Base-by-base conservation (phyloP, 116 monocot species). In the Phalaenopsis hybrid region DNA sequence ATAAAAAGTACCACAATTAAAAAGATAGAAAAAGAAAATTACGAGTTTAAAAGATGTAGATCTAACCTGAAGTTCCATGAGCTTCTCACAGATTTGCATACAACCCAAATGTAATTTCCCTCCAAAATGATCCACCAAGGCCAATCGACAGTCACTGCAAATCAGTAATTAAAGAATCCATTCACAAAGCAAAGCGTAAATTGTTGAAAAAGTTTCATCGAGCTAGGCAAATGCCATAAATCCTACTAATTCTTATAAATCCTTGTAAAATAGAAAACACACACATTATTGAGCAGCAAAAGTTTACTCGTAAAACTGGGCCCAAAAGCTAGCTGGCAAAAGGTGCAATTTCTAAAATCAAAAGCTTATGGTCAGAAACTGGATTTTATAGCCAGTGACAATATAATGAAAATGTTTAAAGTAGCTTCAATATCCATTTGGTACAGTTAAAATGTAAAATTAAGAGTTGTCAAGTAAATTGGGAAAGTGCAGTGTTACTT, bases 91-190 rank as follows among this genome's bases (percentile, higher is more conserved):
- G 45, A 93, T 93, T 81, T 90, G 93, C 90, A 96, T 96, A 44
- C 90, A 93, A n/a, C 92, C 92, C 82, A 90, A 85, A 77, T 95
- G 92, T 79, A 95, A 92, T 73, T 95, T 95, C n/a, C 95, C 95
- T 61, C 95, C 95, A 92, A 95, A 95, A 92, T 95, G 90, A 81
- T 90, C 88, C 73, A 4, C 41, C 41, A 41, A 3, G 41, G 88
- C 86, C 80, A 90, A 78, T 52, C 88, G 86, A 69, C 85, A 87
- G 87, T 91, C 91, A 87, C 87, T 89, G 82, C 44, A 85, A 50
- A 25, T 65, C 13, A 61, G 74, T 7, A 34, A 74, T 49, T 46
- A 82, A 25, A 73, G 46, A 5, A 77, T 20, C 44, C 63, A 48
- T 49, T 48, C 58, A 77, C 31, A 59, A 31, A 82, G 88, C 61